These are phyloP conservation scores for Umbelopsis ramanniana DNA, from an alignment of 192 early-diverging fungal genomes.

Conservation along the genomic window DNA sequence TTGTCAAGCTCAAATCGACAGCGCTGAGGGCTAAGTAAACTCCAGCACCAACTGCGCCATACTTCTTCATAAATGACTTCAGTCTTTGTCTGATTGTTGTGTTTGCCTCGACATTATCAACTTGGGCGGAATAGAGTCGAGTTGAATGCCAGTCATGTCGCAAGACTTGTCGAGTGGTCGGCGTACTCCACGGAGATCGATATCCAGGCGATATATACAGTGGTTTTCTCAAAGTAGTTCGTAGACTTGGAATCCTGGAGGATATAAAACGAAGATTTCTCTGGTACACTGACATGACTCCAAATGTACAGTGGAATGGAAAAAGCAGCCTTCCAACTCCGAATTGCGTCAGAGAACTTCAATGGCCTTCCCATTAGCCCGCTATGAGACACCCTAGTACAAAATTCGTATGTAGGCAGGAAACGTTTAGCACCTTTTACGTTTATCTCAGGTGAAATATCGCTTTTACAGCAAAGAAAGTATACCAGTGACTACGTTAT, in stretches of 20 bases:
- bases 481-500: too few relatives aligned
- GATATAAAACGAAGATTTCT: not conserved
- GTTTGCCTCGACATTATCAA: not conserved
- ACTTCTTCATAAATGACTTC: slow-evolving; percentile 52
- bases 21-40: slow-evolving; percentile 53
- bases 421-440: too few relatives aligned
- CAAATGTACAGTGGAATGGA: not conserved
- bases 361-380: too few relatives aligned
- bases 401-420: too few relatives aligned
- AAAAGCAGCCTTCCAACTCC: too few relatives aligned
- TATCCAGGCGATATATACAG: not conserved
- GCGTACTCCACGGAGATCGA: not conserved
- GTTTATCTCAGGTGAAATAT: too few relatives aligned
- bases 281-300: not conserved
- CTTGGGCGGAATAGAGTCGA: not conserved
- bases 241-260: not conserved
- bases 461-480: too few relatives aligned
- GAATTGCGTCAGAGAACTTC: too few relatives aligned
- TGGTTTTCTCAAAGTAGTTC: not conserved
- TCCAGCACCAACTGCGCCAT: slow-evolving; percentile 51
- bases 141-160: not conserved
- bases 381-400: too few relatives aligned
- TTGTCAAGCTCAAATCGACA: slow-evolving; percentile 53
- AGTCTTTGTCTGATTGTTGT: slow-evolving; percentile 19
- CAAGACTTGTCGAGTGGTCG: not conserved